A percentile compares a stretch with the other conserved stretches of the same genome.
Conservation (phyloP, 2,329 filamentous ascomycete species). For the Paracorniculantispora psalliotae region DNA sequence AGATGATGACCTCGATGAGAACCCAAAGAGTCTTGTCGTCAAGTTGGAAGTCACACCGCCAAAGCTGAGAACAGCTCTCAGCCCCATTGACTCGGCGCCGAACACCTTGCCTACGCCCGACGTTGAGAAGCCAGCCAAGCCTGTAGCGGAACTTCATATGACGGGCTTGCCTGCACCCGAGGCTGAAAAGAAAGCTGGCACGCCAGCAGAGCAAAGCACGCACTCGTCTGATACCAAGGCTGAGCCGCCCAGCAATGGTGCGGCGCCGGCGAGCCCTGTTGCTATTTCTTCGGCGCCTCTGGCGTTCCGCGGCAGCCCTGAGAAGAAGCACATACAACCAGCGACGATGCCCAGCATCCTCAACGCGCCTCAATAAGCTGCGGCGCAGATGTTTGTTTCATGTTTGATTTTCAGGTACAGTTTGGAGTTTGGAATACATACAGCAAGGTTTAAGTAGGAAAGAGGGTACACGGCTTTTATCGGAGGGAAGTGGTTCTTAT, state of each 20-base stretch:
- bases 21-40: constrained; percentile 62
- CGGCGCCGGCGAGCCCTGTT: constrained; percentile 25
- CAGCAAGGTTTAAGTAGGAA: background rate
- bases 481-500: background rate
- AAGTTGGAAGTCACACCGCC: constrained; percentile 57
- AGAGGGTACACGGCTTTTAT: background rate
- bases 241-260: constrained; percentile 8
- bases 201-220: background rate
- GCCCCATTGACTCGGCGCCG: constrained; percentile 18
- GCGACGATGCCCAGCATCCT: constrained; percentile 23
- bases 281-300: constrained; percentile 40
- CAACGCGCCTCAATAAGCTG: background rate
- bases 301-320: constrained; percentile 58
- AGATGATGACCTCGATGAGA: constrained; percentile 48
- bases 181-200: constrained; percentile 16
- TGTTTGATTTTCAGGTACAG: constrained; percentile 17
- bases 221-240: background rate
- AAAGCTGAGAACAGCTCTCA: constrained; percentile 30
- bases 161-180: background rate
- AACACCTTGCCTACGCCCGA: constrained; percentile 21
- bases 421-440: constrained; percentile 13
- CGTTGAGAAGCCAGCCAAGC: constrained; percentile 14
- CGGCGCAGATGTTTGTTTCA: constrained; percentile 6
- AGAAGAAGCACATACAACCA: constrained; percentile 42
- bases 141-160: background rate